Evolutionary conservation across 2,329 filamentous ascomycete genomes (phyloP).

Genomic region (Phaeoacremonium minimum): DNA sequence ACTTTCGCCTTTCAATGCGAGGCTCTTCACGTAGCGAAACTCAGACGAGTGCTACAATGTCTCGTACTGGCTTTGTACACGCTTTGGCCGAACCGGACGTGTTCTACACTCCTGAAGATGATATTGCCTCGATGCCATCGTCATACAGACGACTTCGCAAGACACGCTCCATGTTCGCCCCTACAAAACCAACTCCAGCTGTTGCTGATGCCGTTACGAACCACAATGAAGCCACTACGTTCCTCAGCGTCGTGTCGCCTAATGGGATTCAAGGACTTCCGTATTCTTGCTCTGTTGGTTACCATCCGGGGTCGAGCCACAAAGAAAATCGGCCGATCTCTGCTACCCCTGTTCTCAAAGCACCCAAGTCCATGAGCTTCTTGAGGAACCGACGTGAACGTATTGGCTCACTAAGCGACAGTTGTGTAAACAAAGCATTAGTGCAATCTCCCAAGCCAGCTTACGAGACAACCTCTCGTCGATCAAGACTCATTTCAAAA

Average conservation of each 20-base stretch:
- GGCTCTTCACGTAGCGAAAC: not conserved
- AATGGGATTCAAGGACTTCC: no score
- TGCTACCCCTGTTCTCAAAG: conserved; percentile 25
- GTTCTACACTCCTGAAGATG: conserved; percentile 43
- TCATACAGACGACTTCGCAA: conserved; percentile 48
- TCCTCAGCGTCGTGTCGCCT: not conserved
- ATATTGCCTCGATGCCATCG: conserved; percentile 39
- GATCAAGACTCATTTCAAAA: conserved; percentile 26
- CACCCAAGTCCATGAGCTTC: conserved; percentile 52
- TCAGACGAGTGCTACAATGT: not conserved
- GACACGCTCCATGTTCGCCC: conserved; percentile 49
- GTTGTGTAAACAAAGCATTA: no score
- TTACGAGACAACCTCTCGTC: not conserved
- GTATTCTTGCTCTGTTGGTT: no score
- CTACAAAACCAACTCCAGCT: conserved; percentile 15
- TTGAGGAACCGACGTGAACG: conserved; percentile 26
- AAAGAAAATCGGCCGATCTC: conserved; percentile 22
- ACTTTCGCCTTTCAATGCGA: not conserved
- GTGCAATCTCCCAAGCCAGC: no score
- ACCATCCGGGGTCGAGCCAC: conserved; percentile 11
- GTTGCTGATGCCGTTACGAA: not conserved
- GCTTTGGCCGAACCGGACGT: conserved; percentile 31
- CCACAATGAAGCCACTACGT: not conserved
- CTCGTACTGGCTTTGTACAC: conserved; percentile 26
- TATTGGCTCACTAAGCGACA: conserved; percentile 10